Conservation (phyloP, 2,329 filamentous ascomycete genomes). For the Penicillium sp. region DNA sequence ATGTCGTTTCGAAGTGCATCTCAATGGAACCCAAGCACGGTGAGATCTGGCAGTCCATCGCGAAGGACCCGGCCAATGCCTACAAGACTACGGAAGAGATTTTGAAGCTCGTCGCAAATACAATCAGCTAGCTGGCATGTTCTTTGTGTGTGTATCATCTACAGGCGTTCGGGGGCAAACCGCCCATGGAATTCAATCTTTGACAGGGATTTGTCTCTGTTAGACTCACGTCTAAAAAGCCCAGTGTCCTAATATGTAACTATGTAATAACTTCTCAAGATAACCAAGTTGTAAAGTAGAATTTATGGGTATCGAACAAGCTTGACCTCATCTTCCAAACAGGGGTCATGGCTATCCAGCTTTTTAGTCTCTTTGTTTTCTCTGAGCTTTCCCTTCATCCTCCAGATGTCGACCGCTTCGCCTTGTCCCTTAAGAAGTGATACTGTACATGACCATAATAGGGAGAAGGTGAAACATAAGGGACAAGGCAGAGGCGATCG, state of each 20-base stretch:
- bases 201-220: not conserved
- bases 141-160: slow-evolving; percentile 9
- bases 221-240: not conserved
- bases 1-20: slow-evolving; percentile 78
- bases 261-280: not conserved
- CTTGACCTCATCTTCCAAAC: slow-evolving; percentile 18
- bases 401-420: slow-evolving; percentile 1
- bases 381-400: slow-evolving; percentile 1
- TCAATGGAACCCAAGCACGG: slow-evolving; percentile 87
- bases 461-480: slow-evolving; percentile 11
- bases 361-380: slow-evolving; percentile 15
- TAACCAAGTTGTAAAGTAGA: slow-evolving; percentile 15
- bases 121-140: slow-evolving; percentile 22
- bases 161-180: slow-evolving; percentile 5
- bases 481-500: slow-evolving; percentile 15
- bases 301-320: slow-evolving; percentile 35
- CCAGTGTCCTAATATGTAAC: not conserved
- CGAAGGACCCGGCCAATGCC: slow-evolving; percentile 83
- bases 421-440: slow-evolving; percentile 10
- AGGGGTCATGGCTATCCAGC: slow-evolving; percentile 15
- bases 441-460: slow-evolving; percentile 23
- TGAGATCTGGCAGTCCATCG: slow-evolving; percentile 82
- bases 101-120: slow-evolving; percentile 70
- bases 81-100: slow-evolving; percentile 75
- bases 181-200: slow-evolving; percentile 5